Conservation (phyloP, 441 rosid genomes). For the Populus trichocarpa region DNA sequence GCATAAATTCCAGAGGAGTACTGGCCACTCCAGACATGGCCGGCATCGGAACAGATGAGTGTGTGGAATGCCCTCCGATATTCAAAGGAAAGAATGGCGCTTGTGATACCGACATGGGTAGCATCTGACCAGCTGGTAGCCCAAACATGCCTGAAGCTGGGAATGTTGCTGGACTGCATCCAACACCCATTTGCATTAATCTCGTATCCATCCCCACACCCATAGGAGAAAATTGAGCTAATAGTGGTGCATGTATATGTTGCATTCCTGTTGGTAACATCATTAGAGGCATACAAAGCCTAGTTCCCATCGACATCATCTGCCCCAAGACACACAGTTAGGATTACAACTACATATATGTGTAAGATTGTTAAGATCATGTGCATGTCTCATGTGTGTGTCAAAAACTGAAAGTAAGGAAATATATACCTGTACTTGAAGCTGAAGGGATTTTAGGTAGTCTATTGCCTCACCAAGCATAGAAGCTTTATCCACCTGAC, state of each 20-base stretch:
- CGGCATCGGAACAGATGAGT: constrained; percentile 13
- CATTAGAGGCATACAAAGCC: constrained; percentile 30
- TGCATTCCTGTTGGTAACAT: constrained; percentile 41
- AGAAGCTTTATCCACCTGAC: constrained; percentile 63
- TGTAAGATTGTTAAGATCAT: background rate
- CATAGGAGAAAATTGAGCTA: constrained; percentile 33
- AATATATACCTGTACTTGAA: constrained; percentile 59
- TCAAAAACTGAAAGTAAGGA: background rate
- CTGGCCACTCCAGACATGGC: constrained; percentile 9
- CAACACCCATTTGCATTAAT: constrained; percentile 28
- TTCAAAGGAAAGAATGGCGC: constrained; percentile 23
- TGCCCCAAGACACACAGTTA: constrained; percentile 13
- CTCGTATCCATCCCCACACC: constrained; percentile 34
- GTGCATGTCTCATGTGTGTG: background rate
- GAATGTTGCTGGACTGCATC: constrained; percentile 28
- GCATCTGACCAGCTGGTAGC: constrained; percentile 26
- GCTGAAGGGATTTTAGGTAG: constrained; percentile 65
- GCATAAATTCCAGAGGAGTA: constrained; percentile 13
- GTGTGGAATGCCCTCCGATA: constrained; percentile 8
- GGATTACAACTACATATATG: background rate
- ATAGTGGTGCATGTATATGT: constrained; percentile 22
- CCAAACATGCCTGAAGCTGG: constrained; percentile 21
- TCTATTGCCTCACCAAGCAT: constrained; percentile 73
- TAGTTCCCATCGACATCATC: constrained; percentile 55
- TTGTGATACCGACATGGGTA: constrained; percentile 27